Conservation (phyloP, 75 land plant species). For the Selaginella moellendorffii region DNA sequence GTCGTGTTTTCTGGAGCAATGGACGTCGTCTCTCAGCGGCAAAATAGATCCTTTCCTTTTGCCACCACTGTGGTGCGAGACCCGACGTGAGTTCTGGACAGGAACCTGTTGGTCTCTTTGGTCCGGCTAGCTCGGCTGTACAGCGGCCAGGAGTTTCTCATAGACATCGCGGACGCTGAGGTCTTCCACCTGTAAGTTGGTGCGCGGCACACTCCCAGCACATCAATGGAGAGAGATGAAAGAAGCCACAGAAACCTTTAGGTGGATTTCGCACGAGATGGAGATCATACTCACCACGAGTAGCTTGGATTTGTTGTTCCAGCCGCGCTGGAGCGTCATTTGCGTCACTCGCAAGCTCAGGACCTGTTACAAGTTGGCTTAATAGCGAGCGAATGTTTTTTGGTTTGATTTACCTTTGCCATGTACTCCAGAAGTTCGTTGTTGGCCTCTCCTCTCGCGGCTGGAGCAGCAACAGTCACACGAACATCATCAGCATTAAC, state of each 20-base stretch:
- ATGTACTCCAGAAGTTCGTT: conserved; percentile 91
- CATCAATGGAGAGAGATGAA: conserved; percentile 7
- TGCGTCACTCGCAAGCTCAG: conserved; percentile 84
- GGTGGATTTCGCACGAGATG: too few relatives aligned
- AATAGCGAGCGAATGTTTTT: neutral
- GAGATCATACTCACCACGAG: conserved; percentile 60
- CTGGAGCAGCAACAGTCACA: conserved; percentile 91
- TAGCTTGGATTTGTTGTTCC: conserved; percentile 99
- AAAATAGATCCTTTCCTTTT: too few relatives aligned
- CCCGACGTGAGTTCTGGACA: too few relatives aligned
- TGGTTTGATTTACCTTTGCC: conserved; percentile 65
- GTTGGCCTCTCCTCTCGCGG: conserved; percentile 97
- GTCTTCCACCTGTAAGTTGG: conserved; percentile 64
- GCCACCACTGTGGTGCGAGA: too few relatives aligned
- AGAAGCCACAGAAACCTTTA: neutral
- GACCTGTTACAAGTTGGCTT: conserved; percentile 33
- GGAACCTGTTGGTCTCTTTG: too few relatives aligned
- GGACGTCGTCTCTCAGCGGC: too few relatives aligned
- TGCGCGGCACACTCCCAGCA: conserved; percentile 14
- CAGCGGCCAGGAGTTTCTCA: conserved; percentile 90
- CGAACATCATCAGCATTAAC: conserved; percentile 99
- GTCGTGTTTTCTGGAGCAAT: too few relatives aligned
- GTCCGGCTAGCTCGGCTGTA: conserved; percentile 45
- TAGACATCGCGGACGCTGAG: conserved; percentile 86
- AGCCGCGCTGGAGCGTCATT: conserved; percentile 97